Evolutionary conservation across 495 filamentous ascomycete species (phyloP), one percentile per base, ranked within the genome.

Genomic region (Penicillium desertorum): DNA sequence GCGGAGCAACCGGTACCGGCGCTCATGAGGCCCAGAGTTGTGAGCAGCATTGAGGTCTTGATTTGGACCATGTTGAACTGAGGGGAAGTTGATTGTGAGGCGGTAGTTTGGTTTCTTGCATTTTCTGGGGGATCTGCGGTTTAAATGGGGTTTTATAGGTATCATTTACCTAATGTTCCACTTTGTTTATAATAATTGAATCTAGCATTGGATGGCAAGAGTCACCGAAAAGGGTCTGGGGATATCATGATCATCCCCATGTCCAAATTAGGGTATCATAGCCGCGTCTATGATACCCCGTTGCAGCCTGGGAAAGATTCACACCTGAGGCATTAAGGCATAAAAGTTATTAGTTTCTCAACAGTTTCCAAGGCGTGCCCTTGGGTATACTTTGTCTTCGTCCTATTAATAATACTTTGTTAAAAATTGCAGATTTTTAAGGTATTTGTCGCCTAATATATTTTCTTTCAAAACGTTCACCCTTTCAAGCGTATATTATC

Each of bases 1-100:
- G 47, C 58, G 5, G 57, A 55, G 51, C 54, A 58, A 36, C 56
- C 52, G 17, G 59, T 58, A 1, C 30, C 30, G 16, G 45, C 56
- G 14, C 47, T 45, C 23, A 66, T 49, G 10, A 61, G 20, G 19
- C 57, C 32, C 29, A 63, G n/a, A 17, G 57, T 46, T 36, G 48
- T 43, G n/a, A 65, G 34, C 0, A 61, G 45, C 37, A 62, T 50
- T 45, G 52, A n/a, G 42, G 19, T 45, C 11, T 54, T 46, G 42
- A 54, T 22, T 30, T 54, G 41, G 7, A 54, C 30, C 52, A 54
- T 54, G 17, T 20, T 54, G 52, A 7, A n/a, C 39, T 6, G 14
- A 23, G 27, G 37, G 7, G 29, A 43, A 5, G 42, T 44, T 29
- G 34, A 37, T n/a, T 29, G 39, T 17, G n/a, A n/a, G 10, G 5